These are phyloP conservation scores for Gaeumannomyces tritici DNA, from an alignment of 2,329 filamentous ascomycete genomes.

Conservation along the genomic window DNA sequence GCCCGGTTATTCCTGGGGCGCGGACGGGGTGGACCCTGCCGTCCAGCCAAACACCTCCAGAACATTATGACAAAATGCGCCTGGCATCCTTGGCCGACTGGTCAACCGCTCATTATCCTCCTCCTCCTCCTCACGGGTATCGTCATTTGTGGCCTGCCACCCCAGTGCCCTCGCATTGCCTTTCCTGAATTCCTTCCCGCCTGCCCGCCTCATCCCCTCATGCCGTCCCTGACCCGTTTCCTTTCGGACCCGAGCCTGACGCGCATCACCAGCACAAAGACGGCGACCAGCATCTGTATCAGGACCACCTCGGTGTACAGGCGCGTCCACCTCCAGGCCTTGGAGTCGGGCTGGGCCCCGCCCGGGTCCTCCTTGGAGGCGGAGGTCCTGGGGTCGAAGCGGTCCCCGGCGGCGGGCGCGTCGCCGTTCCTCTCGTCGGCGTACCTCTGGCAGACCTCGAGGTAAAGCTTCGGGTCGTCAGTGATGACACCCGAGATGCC, in stretches of 20 bases:
- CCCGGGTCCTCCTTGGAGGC: neutral
- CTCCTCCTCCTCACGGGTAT: neutral
- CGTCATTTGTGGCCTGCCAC: neutral
- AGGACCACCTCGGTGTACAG: conserved; percentile 7
- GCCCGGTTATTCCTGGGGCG: neutral
- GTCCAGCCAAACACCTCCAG: neutral
- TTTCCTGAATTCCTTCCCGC: neutral
- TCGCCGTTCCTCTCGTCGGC: neutral
- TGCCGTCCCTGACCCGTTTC: conserved; percentile 4
- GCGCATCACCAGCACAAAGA: conserved; percentile 5
- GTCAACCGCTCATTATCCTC: neutral
- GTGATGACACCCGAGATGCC: conserved; percentile 74
- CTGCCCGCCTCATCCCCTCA: conserved; percentile 4
- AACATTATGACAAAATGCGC: neutral
- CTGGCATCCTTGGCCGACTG: neutral
- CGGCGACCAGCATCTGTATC: conserved; percentile 4
- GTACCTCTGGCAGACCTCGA: conserved; percentile 43
- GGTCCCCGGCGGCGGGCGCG: neutral
- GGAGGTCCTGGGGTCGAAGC: neutral
- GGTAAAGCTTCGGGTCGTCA: conserved; percentile 64
- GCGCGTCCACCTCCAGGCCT: conserved; percentile 1
- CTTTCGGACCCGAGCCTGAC: conserved; percentile 6
- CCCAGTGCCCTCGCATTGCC: no score
- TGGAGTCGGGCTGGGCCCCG: conserved; percentile 4
- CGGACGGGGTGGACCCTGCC: no score